A percentile compares a stretch with the other conserved stretches of the same genome.
These are phyloP conservation scores for Psilocybe tampanensis DNA, from an alignment of 768 basidiomycete genomes.

Conservation along the genomic window DNA sequence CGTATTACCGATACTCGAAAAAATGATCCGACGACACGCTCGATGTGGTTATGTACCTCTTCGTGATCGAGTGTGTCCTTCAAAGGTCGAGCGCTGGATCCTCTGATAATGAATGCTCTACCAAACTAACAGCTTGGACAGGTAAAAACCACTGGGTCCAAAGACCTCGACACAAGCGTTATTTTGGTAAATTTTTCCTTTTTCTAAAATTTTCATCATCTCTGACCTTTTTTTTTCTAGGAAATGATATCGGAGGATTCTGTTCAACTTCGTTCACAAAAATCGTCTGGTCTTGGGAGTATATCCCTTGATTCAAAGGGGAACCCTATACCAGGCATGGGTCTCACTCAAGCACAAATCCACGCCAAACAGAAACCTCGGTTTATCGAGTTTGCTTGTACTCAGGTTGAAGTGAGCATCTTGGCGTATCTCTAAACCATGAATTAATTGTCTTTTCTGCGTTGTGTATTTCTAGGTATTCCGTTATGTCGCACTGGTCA, in stretches of 20 bases:
- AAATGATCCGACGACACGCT: slow-evolving; percentile 65
- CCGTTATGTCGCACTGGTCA: slow-evolving; percentile 63
- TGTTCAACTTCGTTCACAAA: slow-evolving; percentile 57
- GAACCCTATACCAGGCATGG: slow-evolving; percentile 45
- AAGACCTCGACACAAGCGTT: slow-evolving; percentile 57
- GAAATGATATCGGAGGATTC: slow-evolving; percentile 78
- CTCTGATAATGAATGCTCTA: background rate
- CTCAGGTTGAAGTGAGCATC: slow-evolving; percentile 55
- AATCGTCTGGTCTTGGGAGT: slow-evolving; percentile 33
- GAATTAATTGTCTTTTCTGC: background rate
- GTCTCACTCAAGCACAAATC: slow-evolving; percentile 48
- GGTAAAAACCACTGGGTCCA: slow-evolving; percentile 40
- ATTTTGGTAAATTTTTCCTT: slow-evolving; percentile 53
- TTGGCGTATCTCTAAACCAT: background rate
- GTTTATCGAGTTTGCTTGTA: slow-evolving; percentile 79
- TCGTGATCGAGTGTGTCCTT: slow-evolving; percentile 68
- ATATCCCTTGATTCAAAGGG: slow-evolving; percentile 57
- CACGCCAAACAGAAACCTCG: slow-evolving; percentile 61
- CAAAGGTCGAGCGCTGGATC: slow-evolving; percentile 60
- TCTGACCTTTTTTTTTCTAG: slow-evolving; percentile 35
- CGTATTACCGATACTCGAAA: slow-evolving; percentile 54
- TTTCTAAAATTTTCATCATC: background rate
- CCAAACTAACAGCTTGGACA: slow-evolving; percentile 20
- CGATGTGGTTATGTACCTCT: slow-evolving; percentile 74
- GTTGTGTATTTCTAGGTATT: slow-evolving; percentile 64